Evolutionary conservation across 176 grass and related monocot genomes (phyloP), one percentile per base, ranked within the genome.

Genomic region (Oryza longistaminata): DNA sequence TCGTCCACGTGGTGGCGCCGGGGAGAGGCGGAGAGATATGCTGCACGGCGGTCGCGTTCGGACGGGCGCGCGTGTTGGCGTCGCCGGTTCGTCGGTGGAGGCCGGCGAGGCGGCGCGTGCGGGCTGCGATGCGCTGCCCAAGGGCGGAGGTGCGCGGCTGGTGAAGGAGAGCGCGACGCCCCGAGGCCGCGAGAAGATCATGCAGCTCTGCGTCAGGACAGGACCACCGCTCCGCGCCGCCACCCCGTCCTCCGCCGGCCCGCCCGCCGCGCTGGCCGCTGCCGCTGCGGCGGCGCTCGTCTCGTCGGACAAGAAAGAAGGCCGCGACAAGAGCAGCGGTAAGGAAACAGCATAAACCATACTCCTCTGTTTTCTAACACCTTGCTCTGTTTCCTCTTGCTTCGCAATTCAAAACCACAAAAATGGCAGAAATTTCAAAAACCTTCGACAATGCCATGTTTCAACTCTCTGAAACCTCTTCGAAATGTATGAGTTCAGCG

Each of bases 161-260:
- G 89, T 97, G 37, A 25, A 85, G 64, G 94, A 89, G 69, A 97
- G 94, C 85, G 86, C 72, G 88, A 91, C 62, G 77, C 92, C 61
- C 85, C 17, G 92, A 97, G 35, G 94, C 92, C 0, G 94, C 0
- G 85, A 94, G 88, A 94, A 73, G 88, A 94, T 97, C 85, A 94
- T 97, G 92, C 81, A 87, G 76, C 87, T 94, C 64, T 97, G 92
- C 75, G 80, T 87, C 8, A n/a, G n/a, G 77, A 80, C 0, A 80
- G 85, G 94, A 93, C 68, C 81, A 68, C 58, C 12, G 45, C 11
- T 86, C 83, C 37, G 71, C 79, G 22, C 88, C 74, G 15, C 34
- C 6, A 91, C 14, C 75, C 85, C 17, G 65, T 78, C 66, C 9
- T 77, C 5, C 50, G 7, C n/a, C n/a, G n/a, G n/a, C n/a, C 65